phyloP scores from a whole-genome alignment of 345 rosid species.

The Excoecaria agallocha region DNA sequence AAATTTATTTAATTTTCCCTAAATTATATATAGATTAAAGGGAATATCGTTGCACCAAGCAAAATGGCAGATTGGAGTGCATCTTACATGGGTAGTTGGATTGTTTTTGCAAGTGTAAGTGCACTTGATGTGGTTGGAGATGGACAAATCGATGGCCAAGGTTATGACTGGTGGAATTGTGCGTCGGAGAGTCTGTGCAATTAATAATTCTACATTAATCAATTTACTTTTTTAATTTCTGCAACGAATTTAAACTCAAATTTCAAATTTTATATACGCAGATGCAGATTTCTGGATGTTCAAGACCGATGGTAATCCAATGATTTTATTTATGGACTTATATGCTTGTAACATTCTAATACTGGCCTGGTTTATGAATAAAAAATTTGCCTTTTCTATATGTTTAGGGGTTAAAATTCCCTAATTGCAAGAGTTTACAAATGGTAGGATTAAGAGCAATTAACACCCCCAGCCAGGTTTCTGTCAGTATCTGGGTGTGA shows the following conservation, averaged over 20 bases:
- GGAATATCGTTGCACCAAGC: slow-evolving; percentile 51
- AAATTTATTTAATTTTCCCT: no score
- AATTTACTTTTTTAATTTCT: not conserved
- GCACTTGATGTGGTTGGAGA: slow-evolving; percentile 44
- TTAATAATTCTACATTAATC: not conserved
- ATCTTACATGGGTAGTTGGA: slow-evolving; percentile 26
- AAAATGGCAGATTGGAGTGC: slow-evolving; percentile 24
- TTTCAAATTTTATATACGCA: not conserved
- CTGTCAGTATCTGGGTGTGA: slow-evolving; percentile 29
- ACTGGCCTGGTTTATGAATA: no score
- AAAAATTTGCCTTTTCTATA: no score
- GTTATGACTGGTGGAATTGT: slow-evolving; percentile 50
- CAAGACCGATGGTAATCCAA: not conserved
- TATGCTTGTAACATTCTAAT: no score
- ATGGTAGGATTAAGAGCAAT: slow-evolving; percentile 30
- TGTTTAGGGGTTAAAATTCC: slow-evolving; percentile 38
- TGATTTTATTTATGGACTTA: no score
- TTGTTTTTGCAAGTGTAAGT: slow-evolving; percentile 30
- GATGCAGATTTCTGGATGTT: not conserved
- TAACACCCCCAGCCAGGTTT: slow-evolving; percentile 49
- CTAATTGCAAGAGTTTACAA: slow-evolving; percentile 31
- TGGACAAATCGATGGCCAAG: slow-evolving; percentile 51
- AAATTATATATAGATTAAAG: slow-evolving; percentile 33
- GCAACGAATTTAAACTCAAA: not conserved
- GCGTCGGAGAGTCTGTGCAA: not conserved